Evolutionary conservation across 23 red algal genomes (phyloP), one percentile per base, ranked within the genome.

Genomic region (Chondrus crispus): DNA sequence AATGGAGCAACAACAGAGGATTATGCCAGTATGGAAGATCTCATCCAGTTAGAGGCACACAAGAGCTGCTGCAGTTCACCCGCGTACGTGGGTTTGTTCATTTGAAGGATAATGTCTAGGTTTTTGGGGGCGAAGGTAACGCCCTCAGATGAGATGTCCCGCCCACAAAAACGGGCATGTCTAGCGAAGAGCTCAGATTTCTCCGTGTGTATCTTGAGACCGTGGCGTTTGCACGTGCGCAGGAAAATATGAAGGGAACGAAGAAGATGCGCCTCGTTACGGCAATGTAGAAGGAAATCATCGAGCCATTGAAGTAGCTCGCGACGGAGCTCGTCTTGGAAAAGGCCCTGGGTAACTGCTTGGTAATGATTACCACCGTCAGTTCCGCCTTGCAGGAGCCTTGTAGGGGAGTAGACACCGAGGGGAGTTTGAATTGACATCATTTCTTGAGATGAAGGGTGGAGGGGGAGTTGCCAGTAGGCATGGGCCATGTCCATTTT

Each of bases 21-120:
- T 14, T 54, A 28, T 5, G 50, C 46, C 5, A 49, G 77, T 22
- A 82, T 60, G 6, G 82, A 68, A 38, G 82, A 36, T 46, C 82
- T 64, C 82, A 68, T 85, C 62, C 82, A 85, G 38, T 85, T 85
- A 4, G 82, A 22, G 4, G 9, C 82, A 30, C 53, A 85, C 30
- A 85, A n/a, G 18, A 85, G 82, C 18, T 85, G 28, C 82, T 68
- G 52, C 11, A 38, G 62, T 35, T 68, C 54, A 29, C 62, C 55
- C 63, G 18, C 82, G 19, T 22, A 43, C 8, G 22, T 68, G 6
- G 9, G 82, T 35, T 40, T 3, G 5, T 68, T 8, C 82, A 85
- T 85, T 22, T 5, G 7, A 4, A 37, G 28, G 8, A 85, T 12
- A 5, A 58, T 39, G 13, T 85, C 82, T 19, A 39, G 24, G 8